Evolutionary conservation across 2,329 filamentous ascomycete species (phyloP).

Genomic region (Sordariomycetes sp.): DNA sequence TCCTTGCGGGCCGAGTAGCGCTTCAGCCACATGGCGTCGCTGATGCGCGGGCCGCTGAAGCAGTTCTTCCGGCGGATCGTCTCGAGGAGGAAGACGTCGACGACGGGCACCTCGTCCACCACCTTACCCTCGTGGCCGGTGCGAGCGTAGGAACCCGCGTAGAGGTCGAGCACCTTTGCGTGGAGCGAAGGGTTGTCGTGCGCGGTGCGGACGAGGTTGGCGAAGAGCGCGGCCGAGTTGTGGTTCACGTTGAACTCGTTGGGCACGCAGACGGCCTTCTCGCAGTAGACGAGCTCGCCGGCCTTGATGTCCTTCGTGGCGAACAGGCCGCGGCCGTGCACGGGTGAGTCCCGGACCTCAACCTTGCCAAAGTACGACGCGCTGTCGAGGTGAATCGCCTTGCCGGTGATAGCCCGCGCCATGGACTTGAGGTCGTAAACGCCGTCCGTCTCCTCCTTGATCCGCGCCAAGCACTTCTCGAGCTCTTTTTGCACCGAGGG

Average conservation of each 20-base stretch:
- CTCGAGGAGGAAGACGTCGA: conserved; percentile 25
- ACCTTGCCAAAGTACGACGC: conserved; percentile 20
- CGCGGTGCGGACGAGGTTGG: conserved; percentile 22
- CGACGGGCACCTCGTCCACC: conserved; percentile 18
- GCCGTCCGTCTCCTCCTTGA: conserved; percentile 8
- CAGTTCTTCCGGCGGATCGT: conserved; percentile 26
- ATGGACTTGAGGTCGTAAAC: conserved; percentile 8
- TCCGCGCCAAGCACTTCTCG: conserved; percentile 7
- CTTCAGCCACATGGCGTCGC: conserved; percentile 2
- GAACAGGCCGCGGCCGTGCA: conserved; percentile 27
- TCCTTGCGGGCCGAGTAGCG: conserved; percentile 7
- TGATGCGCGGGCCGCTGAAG: conserved; percentile 18
- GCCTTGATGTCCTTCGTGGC: conserved; percentile 19
- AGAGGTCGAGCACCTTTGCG: conserved; percentile 17
- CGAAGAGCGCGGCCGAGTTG: conserved; percentile 27
- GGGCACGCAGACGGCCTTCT: conserved; percentile 24
- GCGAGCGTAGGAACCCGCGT: conserved; percentile 19
- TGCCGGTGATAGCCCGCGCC: conserved; percentile 6
- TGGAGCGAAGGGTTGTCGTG: conserved; percentile 23
- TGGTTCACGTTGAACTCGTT: conserved; percentile 26
- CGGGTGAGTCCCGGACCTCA: conserved; percentile 14
- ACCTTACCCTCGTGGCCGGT: conserved; percentile 16
- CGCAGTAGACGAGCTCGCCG: conserved; percentile 26
- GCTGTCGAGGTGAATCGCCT: conserved; percentile 9
- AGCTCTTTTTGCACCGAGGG: conserved; percentile 10